These are phyloP conservation scores for Lentinula raphanica DNA, from an alignment of 768 basidiomycete species.

Conservation along the genomic window DNA sequence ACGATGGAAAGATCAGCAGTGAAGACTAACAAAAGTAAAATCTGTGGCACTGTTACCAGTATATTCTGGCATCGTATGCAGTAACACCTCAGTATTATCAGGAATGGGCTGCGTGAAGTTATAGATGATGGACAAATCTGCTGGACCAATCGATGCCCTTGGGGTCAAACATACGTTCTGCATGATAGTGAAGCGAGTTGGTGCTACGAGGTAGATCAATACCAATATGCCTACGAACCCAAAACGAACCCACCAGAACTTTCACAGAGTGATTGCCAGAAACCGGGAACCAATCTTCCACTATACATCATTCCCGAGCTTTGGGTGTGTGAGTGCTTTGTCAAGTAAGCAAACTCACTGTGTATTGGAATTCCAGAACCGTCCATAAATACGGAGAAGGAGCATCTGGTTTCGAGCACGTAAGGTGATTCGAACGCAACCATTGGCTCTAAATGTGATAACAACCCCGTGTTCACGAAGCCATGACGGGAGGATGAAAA, in stretches of 20 bases:
- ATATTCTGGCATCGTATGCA: neutral
- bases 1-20: neutral
- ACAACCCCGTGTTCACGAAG: slow-evolving; percentile 21
- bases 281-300: slow-evolving; percentile 43
- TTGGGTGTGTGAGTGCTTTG: slow-evolving; percentile 19
- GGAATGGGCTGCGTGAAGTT: slow-evolving; percentile 6
- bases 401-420: slow-evolving; percentile 35
- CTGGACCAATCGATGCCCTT: neutral
- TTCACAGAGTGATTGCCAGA: slow-evolving; percentile 45
- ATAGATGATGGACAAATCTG: slow-evolving; percentile 7
- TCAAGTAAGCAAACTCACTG: slow-evolving; percentile 31
- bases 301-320: slow-evolving; percentile 33
- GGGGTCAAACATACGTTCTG: slow-evolving; percentile 34
- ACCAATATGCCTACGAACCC: neutral
- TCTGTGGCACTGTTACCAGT: neutral
- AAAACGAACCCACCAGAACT: slow-evolving; percentile 32
- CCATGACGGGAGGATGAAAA: neutral
- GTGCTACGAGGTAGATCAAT: slow-evolving; percentile 30
- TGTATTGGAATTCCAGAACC: slow-evolving; percentile 34
- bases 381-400: slow-evolving; percentile 40
- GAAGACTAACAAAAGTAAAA: neutral
- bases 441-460: slow-evolving; percentile 35
- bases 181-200: slow-evolving; percentile 44
- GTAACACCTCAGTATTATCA: neutral
- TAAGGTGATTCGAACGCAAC: slow-evolving; percentile 48